Evolutionary conservation across 129 eudicot genomes (phyloP).

Genomic region (Artemisia argyi): DNA sequence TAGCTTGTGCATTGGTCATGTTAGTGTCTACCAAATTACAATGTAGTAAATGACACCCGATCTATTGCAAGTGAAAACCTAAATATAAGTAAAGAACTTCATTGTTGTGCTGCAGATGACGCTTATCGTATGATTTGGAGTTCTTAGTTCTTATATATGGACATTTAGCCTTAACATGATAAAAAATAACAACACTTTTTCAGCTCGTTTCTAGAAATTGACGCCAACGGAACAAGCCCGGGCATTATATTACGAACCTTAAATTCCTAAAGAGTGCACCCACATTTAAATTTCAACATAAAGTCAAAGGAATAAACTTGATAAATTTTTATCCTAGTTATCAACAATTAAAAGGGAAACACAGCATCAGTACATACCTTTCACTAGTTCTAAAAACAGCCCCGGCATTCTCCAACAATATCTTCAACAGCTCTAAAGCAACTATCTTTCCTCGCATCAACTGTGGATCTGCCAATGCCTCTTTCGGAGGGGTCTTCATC

Average conservation of each 20-base stretch:
- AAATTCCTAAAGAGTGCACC: slow-evolving; percentile 13
- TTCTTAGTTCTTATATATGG: slow-evolving; percentile 14
- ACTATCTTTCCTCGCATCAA: slow-evolving; percentile 91
- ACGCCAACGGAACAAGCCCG: slow-evolving; percentile 8
- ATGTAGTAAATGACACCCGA: slow-evolving; percentile 2
- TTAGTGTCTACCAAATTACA: slow-evolving; percentile 4
- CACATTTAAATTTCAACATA: slow-evolving; percentile 19
- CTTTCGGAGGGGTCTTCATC: slow-evolving; percentile 99
- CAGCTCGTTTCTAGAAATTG: background rate
- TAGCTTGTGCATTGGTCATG: slow-evolving; percentile 10
- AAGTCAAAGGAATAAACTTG: background rate
- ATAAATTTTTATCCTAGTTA: slow-evolving; percentile 4
- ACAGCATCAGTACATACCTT: slow-evolving; percentile 46
- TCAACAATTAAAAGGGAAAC: slow-evolving; percentile 12
- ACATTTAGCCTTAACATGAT: slow-evolving; percentile 8
- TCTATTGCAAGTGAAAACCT: slow-evolving; percentile 9
- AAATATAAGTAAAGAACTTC: slow-evolving; percentile 3
- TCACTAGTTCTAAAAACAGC: slow-evolving; percentile 96
- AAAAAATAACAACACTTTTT: background rate
- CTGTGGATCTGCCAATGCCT: slow-evolving; percentile 76
- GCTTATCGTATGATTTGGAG: slow-evolving; percentile 14
- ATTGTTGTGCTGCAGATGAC: slow-evolving; percentile 1
- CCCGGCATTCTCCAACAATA: slow-evolving; percentile 96
- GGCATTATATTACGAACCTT: slow-evolving; percentile 16
- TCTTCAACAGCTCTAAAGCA: slow-evolving; percentile 96